Conservation (phyloP, 768 basidiomycete species). For the Mycena haematopus region DNA sequence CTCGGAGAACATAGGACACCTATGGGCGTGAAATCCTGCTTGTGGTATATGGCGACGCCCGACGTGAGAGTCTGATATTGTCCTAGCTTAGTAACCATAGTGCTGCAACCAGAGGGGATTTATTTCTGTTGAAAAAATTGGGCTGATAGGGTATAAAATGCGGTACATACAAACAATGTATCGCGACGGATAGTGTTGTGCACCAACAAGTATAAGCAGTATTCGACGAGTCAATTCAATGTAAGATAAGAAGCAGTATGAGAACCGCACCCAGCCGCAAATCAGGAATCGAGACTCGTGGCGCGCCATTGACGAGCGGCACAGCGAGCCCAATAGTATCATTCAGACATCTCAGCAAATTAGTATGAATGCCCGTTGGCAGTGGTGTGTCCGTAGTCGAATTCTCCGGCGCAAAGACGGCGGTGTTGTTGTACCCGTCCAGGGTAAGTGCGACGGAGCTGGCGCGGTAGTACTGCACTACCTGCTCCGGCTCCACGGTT, state of each 20-base stretch:
- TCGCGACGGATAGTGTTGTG: too few relatives aligned
- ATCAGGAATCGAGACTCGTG: background rate
- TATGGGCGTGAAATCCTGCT: too few relatives aligned
- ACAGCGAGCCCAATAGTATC: conserved; percentile 49
- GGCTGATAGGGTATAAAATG: too few relatives aligned
- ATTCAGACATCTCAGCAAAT: conserved; percentile 56
- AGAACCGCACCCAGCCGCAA: background rate
- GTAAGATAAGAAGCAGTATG: background rate
- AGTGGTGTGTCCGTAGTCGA: conserved; percentile 44
- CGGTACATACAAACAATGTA: too few relatives aligned
- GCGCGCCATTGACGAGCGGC: conserved; percentile 20
- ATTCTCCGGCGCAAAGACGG: conserved; percentile 43
- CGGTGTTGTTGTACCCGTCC: conserved; percentile 66
- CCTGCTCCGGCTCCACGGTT: conserved; percentile 51
- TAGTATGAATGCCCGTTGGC: conserved; percentile 47
- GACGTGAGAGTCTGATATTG: too few relatives aligned
- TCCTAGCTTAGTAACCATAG: too few relatives aligned
- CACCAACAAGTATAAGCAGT: too few relatives aligned
- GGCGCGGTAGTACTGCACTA: conserved; percentile 65
- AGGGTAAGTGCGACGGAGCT: conserved; percentile 61
- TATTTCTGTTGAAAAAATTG: too few relatives aligned
- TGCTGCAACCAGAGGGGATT: too few relatives aligned
- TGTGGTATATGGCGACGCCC: too few relatives aligned
- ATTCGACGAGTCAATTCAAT: background rate
- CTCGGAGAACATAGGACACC: too few relatives aligned